Base-by-base conservation (phyloP, 768 basidiomycete species). In the Trametes coccinea region DNA sequence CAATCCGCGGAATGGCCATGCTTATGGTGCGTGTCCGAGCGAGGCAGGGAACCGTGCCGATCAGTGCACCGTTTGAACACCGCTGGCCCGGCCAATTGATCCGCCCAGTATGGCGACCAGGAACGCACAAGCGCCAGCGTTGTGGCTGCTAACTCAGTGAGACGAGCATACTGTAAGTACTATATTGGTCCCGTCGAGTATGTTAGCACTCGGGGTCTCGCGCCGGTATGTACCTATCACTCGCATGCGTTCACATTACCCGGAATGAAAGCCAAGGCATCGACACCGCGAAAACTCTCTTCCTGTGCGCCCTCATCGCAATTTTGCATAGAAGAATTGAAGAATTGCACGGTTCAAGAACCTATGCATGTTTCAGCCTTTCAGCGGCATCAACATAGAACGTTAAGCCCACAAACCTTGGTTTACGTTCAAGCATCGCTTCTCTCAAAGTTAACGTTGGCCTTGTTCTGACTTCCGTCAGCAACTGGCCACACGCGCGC, bases 71-170 rank as follows among this genome's bases (percentile, higher is more conserved):
- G 51, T n/a, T 31, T 30, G 56, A 40, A 39, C 43, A 27, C 31
- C 39, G 16, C 14, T 16, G 33, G 9, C 33, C 22, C 17, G 39
- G 14, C 16, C 29, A 40, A 46, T 30, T 53, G 59, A 60, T 60
- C 34, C 40, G 45, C 41, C 48, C 14, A 16, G 34, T 46, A 9
- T 41, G 31, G 40, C 52, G 7, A 48, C 53, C 60, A 54, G 60
- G 47, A 56, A 56, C 48, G 29, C 44, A 22, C 51, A 56, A 53
- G 61, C 61, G 61, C 49, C 49, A 14, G 41, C 61, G n/a, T 62
- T 56, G 61, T 62, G 61, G 55, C 61, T 56, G 55, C 49, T 43
- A 16, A 14, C 27, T 17, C 17, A 52, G 33, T 16, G 17, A 22
- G 31, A 37, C 37, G 54, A 47, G 46, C 17, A 33, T 37, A n/a